Evolutionary conservation across 345 rosid species (phyloP).

Genomic region (Combretum micranthum): DNA sequence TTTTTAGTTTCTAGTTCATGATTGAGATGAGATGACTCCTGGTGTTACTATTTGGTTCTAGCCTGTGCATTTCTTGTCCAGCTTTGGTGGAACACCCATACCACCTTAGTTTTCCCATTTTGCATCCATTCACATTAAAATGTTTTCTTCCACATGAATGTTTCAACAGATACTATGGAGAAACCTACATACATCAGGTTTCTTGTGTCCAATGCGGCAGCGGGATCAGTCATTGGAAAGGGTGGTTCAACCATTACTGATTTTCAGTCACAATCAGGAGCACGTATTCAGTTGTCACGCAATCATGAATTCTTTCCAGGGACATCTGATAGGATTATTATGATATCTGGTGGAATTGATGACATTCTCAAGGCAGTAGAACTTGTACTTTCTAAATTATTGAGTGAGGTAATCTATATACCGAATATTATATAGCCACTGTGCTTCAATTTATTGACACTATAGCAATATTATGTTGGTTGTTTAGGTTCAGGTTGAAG

Average conservation of each 20-base stretch:
- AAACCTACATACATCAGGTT: constrained; percentile 75
- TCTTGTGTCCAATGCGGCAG: constrained; percentile 95
- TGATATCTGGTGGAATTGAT: constrained; percentile 73
- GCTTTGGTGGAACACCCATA: neutral
- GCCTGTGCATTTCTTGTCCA: too few species aligned
- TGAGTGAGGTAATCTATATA: constrained; percentile 65
- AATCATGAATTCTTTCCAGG: constrained; percentile 92
- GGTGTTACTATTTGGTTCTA: too few species aligned
- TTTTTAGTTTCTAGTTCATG: too few species aligned
- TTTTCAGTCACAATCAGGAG: constrained; percentile 90
- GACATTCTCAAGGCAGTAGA: constrained; percentile 77
- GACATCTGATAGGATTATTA: constrained; percentile 86
- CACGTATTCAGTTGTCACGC: constrained; percentile 93
- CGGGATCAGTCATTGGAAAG: constrained; percentile 98
- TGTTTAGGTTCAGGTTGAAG: constrained; percentile 64
- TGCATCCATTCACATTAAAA: neutral
- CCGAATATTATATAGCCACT: neutral
- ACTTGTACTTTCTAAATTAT: constrained; percentile 74
- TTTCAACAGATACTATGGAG: constrained; percentile 57
- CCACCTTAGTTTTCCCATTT: neutral
- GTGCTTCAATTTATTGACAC: constrained; percentile 7
- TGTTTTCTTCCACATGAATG: neutral
- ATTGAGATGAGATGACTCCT: too few species aligned
- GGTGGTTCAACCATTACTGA: constrained; percentile 97
- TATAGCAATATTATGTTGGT: constrained; percentile 5